A percentile compares a stretch with the other conserved stretches of the same genome.
These are phyloP conservation scores for Nicotiana noctiflora DNA, from an alignment of 257 asterid species.

Conservation along the genomic window DNA sequence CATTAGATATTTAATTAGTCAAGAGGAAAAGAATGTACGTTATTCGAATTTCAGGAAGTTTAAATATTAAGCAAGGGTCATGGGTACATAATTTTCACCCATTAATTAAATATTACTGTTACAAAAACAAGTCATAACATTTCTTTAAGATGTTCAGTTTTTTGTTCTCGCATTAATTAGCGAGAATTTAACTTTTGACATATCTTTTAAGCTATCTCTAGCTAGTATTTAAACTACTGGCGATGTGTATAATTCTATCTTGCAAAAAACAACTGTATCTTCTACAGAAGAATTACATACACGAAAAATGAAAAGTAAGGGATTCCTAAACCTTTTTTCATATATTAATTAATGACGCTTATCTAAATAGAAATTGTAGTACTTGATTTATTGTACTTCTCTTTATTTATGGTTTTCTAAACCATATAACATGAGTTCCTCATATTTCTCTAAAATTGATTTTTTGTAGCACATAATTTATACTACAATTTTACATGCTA, in stretches of 20 bases:
- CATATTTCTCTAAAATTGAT: neutral
- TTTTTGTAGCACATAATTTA: no score
- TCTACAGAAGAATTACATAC: neutral
- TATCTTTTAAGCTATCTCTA: neutral
- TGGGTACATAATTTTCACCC: neutral
- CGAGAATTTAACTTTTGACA: neutral
- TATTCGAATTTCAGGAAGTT: neutral
- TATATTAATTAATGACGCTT: no score
- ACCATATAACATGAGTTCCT: neutral
- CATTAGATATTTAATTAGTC: neutral
- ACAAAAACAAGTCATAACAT: neutral
- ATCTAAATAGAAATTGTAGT: neutral
- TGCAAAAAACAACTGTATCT: neutral
- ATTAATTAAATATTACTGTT: neutral
- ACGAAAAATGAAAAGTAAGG: neutral
- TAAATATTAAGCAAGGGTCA: neutral
- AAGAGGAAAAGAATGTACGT: neutral
- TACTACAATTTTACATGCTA: no score
- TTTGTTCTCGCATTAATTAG: neutral
- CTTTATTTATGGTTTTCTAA: neutral
- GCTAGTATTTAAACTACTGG: neutral
- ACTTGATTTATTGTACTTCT: neutral
- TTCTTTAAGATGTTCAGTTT: neutral
- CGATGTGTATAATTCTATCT: neutral
- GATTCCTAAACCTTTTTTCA: neutral